Evolutionary conservation across 148 eudicot species (phyloP), one percentile per base, ranked within the genome.

Genomic region (Mesembryanthemum crystallinum): DNA sequence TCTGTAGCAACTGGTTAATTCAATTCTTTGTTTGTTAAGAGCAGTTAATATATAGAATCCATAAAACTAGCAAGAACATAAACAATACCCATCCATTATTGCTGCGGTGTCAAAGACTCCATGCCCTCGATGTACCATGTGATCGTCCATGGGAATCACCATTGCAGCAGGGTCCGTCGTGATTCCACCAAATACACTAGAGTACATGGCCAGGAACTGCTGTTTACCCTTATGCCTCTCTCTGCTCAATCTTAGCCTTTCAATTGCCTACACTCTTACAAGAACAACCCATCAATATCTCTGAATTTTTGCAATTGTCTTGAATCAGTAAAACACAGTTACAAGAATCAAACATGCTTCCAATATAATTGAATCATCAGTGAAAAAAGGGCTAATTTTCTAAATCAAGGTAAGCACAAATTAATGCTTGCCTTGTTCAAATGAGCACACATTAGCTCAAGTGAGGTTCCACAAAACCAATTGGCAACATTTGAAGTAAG

Each of bases 111-210:
- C 98, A 18, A 89, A 91, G 72, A 93, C 94, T 43, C 94, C 98
- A 51, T 93, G 98, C n/a, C 98, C 98, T 80, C 97, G 77, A 79
- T 93, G 98, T 70, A 93, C 98, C 94, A 93, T 88, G 83, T 93
- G 98, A 55, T 93, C 98, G 66, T 93, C 98, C 87, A 93, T 85
- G 39, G 98, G 92, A 35, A 93, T 88, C 67, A 91, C 87, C 97
- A 91, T 93, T 24, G 86, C 94, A n/a, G 87, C 83, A 42, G 91
- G 90, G 79, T 93, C 97, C 0, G 79, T 85, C 49, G 87, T 89
- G 64, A 91, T 93, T 39, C 98, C 98, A 69, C 94, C 97, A 82
- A 85, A 89, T 61, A 85, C 76, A 77, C 97, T 91, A 20, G 98
- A 93, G 73, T 89, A 93, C 94, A 93, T 93, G 11, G 98, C 97